Evolutionary conservation across 23 red algal genomes (phyloP).

Genomic region (Gracilaria gracilis): DNA sequence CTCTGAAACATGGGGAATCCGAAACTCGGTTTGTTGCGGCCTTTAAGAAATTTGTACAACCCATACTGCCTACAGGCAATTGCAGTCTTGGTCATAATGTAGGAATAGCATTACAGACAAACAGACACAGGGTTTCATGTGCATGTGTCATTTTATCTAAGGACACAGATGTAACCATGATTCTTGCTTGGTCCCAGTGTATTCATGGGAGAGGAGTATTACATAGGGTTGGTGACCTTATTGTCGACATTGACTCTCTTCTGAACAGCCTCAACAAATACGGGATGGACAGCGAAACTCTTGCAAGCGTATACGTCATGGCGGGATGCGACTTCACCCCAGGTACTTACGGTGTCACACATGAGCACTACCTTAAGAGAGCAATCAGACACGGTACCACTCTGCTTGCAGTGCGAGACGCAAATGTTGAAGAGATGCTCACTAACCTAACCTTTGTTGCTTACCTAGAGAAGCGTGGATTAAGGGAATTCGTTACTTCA

Average conservation of each 20-base stretch:
- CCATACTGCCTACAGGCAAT: neutral
- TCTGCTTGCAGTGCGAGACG: neutral
- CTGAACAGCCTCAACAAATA: neutral
- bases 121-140: too few species aligned
- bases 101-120: too few species aligned
- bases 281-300: neutral
- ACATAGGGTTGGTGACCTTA: neutral
- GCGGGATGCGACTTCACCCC: neutral
- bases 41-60: too few species aligned
- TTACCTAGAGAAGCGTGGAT: slow-evolving; percentile 18
- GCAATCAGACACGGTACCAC: neutral
- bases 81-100: neutral
- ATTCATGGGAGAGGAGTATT: neutral
- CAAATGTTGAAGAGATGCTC: neutral
- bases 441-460: neutral
- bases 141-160: neutral
- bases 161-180: slow-evolving; percentile 25
- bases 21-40: too few species aligned
- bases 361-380: neutral
- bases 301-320: neutral
- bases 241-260: slow-evolving; percentile 5
- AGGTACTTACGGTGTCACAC: neutral
- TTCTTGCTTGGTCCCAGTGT: neutral
- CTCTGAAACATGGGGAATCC: too few species aligned
- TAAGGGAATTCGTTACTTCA: too few species aligned